A percentile compares a stretch with the other conserved stretches of the same genome.
Conservation (phyloP, 345 rosid species). For the Pugionium cornutum region DNA sequence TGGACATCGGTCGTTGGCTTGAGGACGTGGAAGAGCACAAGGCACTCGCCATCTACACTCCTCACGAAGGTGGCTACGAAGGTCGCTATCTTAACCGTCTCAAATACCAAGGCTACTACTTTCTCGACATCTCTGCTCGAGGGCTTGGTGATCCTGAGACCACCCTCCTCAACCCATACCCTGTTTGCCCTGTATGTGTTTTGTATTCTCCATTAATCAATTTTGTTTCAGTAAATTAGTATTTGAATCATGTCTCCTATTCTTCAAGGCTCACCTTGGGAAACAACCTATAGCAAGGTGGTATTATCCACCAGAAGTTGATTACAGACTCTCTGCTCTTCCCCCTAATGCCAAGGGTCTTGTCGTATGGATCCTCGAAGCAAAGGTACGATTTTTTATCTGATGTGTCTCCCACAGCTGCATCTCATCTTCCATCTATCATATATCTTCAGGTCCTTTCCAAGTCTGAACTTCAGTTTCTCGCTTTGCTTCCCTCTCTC, state of each 20-base stretch:
- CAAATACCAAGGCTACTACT: conserved; percentile 71
- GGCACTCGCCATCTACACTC: conserved; percentile 81
- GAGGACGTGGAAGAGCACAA: conserved; percentile 85
- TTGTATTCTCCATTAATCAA: neutral
- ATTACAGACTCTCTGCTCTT: conserved; percentile 68
- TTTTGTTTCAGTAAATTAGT: neutral
- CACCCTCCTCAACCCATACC: conserved; percentile 79
- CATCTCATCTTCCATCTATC: conserved; percentile 5
- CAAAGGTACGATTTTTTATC: conserved; percentile 54
- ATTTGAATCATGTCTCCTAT: conserved; percentile 10
- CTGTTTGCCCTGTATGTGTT: conserved; percentile 77
- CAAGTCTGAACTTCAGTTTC: conserved; percentile 81
- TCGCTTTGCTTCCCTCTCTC: conserved; percentile 81
- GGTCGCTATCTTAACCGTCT: conserved; percentile 84
- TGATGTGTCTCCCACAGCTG: neutral
- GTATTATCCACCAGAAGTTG: conserved; percentile 95
- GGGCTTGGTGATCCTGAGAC: conserved; percentile 97
- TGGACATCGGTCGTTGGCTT: conserved; percentile 75
- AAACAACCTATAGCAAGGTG: conserved; percentile 96
- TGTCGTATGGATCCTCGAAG: conserved; percentile 85
- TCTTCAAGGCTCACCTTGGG: conserved; percentile 72
- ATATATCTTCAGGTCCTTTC: conserved; percentile 64
- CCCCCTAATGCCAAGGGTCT: conserved; percentile 86
- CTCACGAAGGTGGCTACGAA: conserved; percentile 95
- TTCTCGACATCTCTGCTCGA: conserved; percentile 89